A percentile compares a stretch with the other conserved stretches of the same genome.
These are phyloP conservation scores for Fonsecaea nubica DNA, from an alignment of 2,329 filamentous ascomycete species.

Conservation along the genomic window DNA sequence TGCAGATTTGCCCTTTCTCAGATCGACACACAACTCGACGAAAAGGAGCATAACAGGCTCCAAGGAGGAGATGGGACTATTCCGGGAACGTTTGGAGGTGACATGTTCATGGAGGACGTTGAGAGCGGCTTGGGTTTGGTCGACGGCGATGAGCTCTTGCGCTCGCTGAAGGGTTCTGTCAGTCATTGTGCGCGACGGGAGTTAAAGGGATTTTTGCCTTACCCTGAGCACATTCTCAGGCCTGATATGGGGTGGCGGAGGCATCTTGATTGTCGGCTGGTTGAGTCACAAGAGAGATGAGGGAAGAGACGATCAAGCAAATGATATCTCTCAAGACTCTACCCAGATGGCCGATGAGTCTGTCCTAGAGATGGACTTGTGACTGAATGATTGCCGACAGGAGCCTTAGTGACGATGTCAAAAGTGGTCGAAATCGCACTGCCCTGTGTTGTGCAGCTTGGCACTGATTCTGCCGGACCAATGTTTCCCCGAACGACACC, in stretches of 20 bases:
- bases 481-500: conserved; percentile 2
- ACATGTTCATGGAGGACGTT: conserved; percentile 98
- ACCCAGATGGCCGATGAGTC: conserved; percentile 26
- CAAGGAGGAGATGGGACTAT: conserved; percentile 92
- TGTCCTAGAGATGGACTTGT: conserved; percentile 39
- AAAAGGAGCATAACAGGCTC: conserved; percentile 99
- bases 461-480: conserved; percentile 6
- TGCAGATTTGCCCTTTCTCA: conserved; percentile 96
- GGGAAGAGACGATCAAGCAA: conserved; percentile 35
- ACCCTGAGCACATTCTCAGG: conserved; percentile 98
- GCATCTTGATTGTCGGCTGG: conserved; percentile 64
- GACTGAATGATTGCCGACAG: conserved; percentile 10
- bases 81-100: conserved; percentile 95
- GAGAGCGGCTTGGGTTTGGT: conserved; percentile 89
- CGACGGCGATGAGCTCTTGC: conserved; percentile 97
- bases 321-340: conserved; percentile 40
- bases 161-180: conserved; percentile 66
- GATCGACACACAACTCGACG: conserved; percentile 94
- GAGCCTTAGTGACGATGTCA: conserved; percentile 3
- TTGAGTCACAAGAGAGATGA: conserved; percentile 14
- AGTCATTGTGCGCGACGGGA: conserved; percentile 30
- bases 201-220: conserved; percentile 41
- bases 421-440: conserved; percentile 3
- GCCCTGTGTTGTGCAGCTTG: conserved; percentile 9
- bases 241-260: conserved; percentile 95